Base-by-base conservation (phyloP, 2,329 filamentous ascomycete genomes). In the Neocucurbitaria cava region DNA sequence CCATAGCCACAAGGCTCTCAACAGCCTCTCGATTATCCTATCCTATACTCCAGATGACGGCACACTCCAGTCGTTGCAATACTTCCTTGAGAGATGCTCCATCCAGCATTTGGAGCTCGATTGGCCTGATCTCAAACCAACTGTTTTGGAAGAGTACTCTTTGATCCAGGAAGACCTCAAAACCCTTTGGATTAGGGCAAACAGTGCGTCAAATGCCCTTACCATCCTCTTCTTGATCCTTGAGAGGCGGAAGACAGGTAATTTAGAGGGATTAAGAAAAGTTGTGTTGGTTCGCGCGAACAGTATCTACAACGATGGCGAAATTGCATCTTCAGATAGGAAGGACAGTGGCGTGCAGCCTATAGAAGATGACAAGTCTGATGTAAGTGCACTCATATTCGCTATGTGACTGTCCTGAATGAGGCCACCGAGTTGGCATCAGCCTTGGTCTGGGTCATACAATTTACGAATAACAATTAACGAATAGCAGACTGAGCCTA, bases 51-150 rank as follows among this genome's bases (percentile, higher is more conserved):
- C 70, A 9, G 43, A 59, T 6, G 17, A 41, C 6, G 56, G 67
- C 2, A 59, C 54, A 1, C 45, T 70, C 3, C 33, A 52, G n/a
- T 56, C 65, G 0, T 46, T 73, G 26, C 52, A 61, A 24, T 39
- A 44, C 0, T 64, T 65, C 18, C 52, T 72, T 20, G 33, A 46
- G 8, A 48, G 43, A 8, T 58, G 57, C 3, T 49, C 49, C 2
- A 59, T 73, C 20, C 30, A 56, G 18, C 46, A 28, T 3, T 44
- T 73, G 23, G 64, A 71, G 36, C 61, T 72, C 5, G 59, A 68
- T 46, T 73, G 68, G 69, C 66, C 68, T 1, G 49, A 61, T 20
- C 26, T 72, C 2, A 49, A 65, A 5, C 46, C 60, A 13, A 42
- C 48, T 5, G 31, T 61, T 4, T 26, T 73, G 28, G 49, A 60